A percentile compares a stretch with the other conserved stretches of the same genome.
phyloP scores from a whole-genome alignment of 257 asterid genomes.

The Paraleonurus japonicus region DNA sequence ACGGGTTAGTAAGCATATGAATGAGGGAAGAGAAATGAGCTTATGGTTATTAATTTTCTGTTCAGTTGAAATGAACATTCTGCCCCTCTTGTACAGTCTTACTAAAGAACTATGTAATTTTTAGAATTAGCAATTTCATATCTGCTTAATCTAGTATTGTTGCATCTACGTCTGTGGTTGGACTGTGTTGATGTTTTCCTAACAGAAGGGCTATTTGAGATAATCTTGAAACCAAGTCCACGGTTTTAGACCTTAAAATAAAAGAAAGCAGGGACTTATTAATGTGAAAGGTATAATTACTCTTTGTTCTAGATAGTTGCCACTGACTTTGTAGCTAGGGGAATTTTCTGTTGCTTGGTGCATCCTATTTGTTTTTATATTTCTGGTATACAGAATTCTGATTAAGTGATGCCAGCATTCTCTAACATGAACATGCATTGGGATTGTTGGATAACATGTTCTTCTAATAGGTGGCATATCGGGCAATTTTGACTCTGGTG shows the following conservation, averaged over 20 bases:
- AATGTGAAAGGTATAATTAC: neutral
- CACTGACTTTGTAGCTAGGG: neutral
- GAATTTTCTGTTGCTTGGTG: neutral
- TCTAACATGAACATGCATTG: slow-evolving; percentile 5
- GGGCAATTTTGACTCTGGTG: neutral
- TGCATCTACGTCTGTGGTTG: slow-evolving; percentile 6
- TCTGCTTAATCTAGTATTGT: neutral
- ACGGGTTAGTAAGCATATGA: slow-evolving; percentile 10
- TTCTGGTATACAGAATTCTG: neutral
- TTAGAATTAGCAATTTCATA: neutral
- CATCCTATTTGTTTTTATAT: neutral
- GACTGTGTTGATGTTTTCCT: slow-evolving; percentile 5
- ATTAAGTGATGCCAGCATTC: slow-evolving; percentile 5
- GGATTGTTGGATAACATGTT: neutral
- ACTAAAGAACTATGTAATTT: too few species aligned
- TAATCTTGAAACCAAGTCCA: neutral
- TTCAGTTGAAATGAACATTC: slow-evolving; percentile 3
- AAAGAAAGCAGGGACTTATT: neutral
- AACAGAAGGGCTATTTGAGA: neutral
- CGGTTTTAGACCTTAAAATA: neutral
- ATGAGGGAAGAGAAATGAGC: slow-evolving; percentile 11
- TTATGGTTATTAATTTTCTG: neutral
- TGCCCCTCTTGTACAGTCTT: slow-evolving; percentile 2
- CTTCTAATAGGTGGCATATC: neutral
- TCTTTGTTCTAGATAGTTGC: neutral